Evolutionary conservation across 164 flowering plant species (phyloP).

Genomic region (Houttuynia cordata): DNA sequence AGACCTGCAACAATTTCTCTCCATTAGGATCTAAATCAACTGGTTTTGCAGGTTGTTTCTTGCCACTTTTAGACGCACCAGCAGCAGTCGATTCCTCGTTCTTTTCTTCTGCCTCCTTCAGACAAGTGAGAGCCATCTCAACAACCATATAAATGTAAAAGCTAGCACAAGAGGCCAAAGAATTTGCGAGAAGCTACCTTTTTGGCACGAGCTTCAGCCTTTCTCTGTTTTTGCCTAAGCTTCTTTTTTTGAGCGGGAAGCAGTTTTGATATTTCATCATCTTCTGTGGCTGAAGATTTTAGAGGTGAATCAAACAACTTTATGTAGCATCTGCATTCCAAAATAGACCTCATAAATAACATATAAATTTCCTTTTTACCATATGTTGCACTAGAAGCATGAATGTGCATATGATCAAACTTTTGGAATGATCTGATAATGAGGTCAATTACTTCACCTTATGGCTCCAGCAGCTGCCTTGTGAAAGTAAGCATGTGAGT

Average conservation of each 20-base stretch:
- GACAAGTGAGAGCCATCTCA: background rate
- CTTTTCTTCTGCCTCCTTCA: conserved; percentile 83
- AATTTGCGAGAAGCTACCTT: conserved; percentile 33
- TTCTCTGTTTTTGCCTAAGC: conserved; percentile 82
- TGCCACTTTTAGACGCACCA: conserved; percentile 64
- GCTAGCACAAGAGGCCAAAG: background rate
- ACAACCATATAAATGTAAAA: background rate
- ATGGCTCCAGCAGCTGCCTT: conserved; percentile 96
- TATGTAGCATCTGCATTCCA: conserved; percentile 69
- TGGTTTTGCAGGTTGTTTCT: conserved; percentile 50
- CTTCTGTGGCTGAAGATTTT: conserved; percentile 72
- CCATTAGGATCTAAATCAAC: conserved; percentile 94
- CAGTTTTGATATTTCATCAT: conserved; percentile 73
- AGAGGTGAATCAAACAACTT: conserved; percentile 78
- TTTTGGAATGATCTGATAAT: background rate
- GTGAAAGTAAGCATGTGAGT: conserved; percentile 82
- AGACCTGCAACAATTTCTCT: conserved; percentile 88
- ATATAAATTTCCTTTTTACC: background rate
- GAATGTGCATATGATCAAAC: background rate
- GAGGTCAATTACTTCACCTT: conserved; percentile 43
- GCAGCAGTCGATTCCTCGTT: conserved; percentile 58
- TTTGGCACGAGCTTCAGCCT: conserved; percentile 96
- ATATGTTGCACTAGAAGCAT: background rate
- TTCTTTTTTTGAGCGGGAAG: conserved; percentile 93
- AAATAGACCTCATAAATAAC: background rate